Conservation (phyloP, 768 basidiomycete species). For the Collybiopsis confluens region DNA sequence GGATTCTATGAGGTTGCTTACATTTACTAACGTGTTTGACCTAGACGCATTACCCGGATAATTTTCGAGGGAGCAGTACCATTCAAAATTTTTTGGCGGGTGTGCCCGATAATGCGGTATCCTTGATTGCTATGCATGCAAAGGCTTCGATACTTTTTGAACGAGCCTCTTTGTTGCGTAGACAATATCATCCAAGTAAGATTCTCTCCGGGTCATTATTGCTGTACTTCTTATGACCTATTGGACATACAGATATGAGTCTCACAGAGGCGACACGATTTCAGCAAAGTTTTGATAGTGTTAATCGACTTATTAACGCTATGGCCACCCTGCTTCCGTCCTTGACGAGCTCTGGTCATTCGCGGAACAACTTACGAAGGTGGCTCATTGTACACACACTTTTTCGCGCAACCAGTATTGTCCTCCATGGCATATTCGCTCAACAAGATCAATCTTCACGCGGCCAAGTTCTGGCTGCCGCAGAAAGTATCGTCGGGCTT, state of each 20-base stretch:
- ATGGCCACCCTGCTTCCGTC: constrained; percentile 8
- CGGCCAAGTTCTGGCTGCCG: constrained; percentile 1
- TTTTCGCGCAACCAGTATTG: constrained; percentile 11
- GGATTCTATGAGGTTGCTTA: neutral
- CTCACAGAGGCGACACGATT: constrained; percentile 3
- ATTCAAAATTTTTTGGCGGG: constrained; percentile 13
- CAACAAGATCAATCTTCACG: constrained; percentile 5
- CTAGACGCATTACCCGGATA: neutral
- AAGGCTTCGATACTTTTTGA: constrained; percentile 16
- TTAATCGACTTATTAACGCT: constrained; percentile 10
- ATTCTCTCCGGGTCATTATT: neutral
- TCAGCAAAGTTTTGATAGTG: constrained; percentile 7
- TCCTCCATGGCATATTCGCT: constrained; percentile 12
- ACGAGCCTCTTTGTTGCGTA: constrained; percentile 9
- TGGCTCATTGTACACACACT: constrained; percentile 12
- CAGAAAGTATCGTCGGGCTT: constrained; percentile 10
- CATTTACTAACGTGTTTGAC: neutral
- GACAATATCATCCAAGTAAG: constrained; percentile 11
- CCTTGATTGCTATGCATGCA: constrained; percentile 12
- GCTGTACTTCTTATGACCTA: neutral
- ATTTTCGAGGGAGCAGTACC: constrained; percentile 9
- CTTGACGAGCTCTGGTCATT: neutral
- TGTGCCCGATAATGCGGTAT: constrained; percentile 10
- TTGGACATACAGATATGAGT: neutral
- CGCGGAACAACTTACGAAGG: neutral